A percentile compares a stretch with the other conserved stretches of the same genome.
Evolutionary conservation across 352 stramenopile species (phyloP).

Genomic region (Phytopythium montanum): DNA sequence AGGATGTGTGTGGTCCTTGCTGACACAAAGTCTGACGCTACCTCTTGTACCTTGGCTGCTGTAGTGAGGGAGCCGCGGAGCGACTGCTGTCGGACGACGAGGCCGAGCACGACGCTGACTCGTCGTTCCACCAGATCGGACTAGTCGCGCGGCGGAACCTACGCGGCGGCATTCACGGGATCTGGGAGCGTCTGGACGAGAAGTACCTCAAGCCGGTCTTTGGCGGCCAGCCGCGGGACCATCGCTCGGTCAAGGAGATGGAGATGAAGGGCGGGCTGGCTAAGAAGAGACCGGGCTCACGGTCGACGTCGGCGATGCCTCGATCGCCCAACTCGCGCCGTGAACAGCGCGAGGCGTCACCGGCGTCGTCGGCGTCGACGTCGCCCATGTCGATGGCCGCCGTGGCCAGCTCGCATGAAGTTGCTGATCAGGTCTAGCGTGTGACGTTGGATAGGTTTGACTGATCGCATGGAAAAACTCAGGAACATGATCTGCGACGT

Average conservation of each 20-base stretch:
- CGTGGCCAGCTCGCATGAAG: slow-evolving; percentile 48
- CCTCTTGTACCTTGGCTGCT: neutral
- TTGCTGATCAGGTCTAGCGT: slow-evolving; percentile 20
- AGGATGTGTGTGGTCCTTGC: too few relatives aligned
- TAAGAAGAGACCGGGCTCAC: neutral
- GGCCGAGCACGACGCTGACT: slow-evolving; percentile 44
- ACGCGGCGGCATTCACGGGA: slow-evolving; percentile 45
- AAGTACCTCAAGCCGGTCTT: slow-evolving; percentile 76
- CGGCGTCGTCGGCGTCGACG: slow-evolving; percentile 18
- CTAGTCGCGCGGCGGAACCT: slow-evolving; percentile 22
- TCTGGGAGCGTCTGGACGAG: slow-evolving; percentile 65
- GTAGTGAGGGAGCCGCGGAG: slow-evolving; percentile 40
- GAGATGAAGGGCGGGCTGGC: slow-evolving; percentile 16
- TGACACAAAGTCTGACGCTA: slow-evolving; percentile 1
- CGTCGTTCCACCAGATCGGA: slow-evolving; percentile 40
- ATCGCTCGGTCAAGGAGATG: slow-evolving; percentile 18
- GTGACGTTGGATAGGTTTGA: neutral
- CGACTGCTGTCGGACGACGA: slow-evolving; percentile 49
- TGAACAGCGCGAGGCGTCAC: slow-evolving; percentile 5
- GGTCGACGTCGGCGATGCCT: slow-evolving; percentile 1
- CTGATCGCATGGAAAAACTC: too few relatives aligned
- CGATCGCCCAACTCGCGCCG: slow-evolving; percentile 5
- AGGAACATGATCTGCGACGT: too few relatives aligned
- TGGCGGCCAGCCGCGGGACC: slow-evolving; percentile 34
- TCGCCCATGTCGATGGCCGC: slow-evolving; percentile 46